Evolutionary conservation across 345 rosid genomes (phyloP), one percentile per base, ranked within the genome.

Genomic region (Camelina hispida): DNA sequence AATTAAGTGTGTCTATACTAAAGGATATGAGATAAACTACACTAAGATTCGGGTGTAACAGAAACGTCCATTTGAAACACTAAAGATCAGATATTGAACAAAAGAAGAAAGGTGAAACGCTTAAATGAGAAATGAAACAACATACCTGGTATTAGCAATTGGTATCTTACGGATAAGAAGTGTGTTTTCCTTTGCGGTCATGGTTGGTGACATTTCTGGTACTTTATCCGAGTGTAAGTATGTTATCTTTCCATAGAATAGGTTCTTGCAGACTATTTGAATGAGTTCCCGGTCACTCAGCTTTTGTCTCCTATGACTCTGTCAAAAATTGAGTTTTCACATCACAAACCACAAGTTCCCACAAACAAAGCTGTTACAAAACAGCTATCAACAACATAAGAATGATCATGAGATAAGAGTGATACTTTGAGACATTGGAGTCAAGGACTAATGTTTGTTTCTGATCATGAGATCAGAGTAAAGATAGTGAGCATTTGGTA

Each of bases 101-200:
- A 15, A 28, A 28, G 30, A 28, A 2, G 63, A 37, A 59, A 52
- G 3, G 32, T 15, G 5, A 32, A 4, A n/a, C n/a, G 43, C 48
- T 38, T 15, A 25, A 14, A 28, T 20, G 23, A 12, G 23, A 53
- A 12, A 14, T 25, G 7, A 55, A 1, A 30, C 3, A 57, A 53
- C 40, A 84, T 84, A 92, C 97, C 56, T 73, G 65, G 93, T 84
- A 84, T 83, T 78, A 35, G 88, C 86, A 43, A 69, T 37, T 15
- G 98, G 89, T 81, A 95, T 78, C 79, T 91, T 95, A 51, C 99
- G 87, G 51, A 95, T 82, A 17, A 95, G 99, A 81, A 90, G 94
- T 12, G 98, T 87, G 63, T 90, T 88, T n/a, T 86, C 87, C 50
- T 85, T 74, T 22, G 71, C 82, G 66, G 88, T 90, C 18, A 83